These are phyloP conservation scores for Hirschioporus abietinus DNA, from an alignment of 768 basidiomycete genomes.

Conservation along the genomic window DNA sequence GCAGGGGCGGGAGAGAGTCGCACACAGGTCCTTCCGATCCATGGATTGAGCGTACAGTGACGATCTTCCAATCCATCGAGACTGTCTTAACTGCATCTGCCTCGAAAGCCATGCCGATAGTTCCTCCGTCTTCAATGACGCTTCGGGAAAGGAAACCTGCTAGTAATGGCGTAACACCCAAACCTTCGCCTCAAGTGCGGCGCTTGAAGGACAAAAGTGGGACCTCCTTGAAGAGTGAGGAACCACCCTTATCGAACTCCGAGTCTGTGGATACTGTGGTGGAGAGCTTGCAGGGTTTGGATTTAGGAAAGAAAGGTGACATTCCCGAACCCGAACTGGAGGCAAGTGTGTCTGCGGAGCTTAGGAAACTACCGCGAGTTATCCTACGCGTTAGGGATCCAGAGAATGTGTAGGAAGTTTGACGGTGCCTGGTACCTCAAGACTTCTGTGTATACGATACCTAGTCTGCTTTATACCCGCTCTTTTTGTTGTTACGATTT, in stretches of 20 bases:
- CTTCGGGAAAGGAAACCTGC: constrained; percentile 44
- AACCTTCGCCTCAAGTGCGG: constrained; percentile 10
- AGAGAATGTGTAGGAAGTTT: constrained; percentile 15
- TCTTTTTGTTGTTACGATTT: neutral
- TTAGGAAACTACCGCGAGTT: constrained; percentile 49
- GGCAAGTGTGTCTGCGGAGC: neutral
- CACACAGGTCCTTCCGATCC: constrained; percentile 26
- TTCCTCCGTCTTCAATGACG: constrained; percentile 33
- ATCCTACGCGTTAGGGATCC: constrained; percentile 28
- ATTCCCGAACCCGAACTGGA: neutral
- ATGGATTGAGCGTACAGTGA: constrained; percentile 57
- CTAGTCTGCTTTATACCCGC: neutral
- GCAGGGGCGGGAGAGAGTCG: constrained; percentile 43
- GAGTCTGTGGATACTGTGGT: neutral
- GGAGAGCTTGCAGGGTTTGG: neutral
- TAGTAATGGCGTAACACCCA: constrained; percentile 8
- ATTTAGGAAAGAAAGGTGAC: neutral
- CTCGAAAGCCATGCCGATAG: constrained; percentile 18
- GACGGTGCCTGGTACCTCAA: neutral
- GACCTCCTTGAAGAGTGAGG: neutral
- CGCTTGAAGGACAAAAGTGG: constrained; percentile 13
- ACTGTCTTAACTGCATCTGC: constrained; percentile 23
- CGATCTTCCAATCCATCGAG: constrained; percentile 40
- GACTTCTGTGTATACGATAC: neutral
- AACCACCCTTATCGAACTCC: neutral